These are phyloP conservation scores for Cystobasidiaceae sp. DNA, from an alignment of 1,284 basidiomycete species.

Conservation along the genomic window DNA sequence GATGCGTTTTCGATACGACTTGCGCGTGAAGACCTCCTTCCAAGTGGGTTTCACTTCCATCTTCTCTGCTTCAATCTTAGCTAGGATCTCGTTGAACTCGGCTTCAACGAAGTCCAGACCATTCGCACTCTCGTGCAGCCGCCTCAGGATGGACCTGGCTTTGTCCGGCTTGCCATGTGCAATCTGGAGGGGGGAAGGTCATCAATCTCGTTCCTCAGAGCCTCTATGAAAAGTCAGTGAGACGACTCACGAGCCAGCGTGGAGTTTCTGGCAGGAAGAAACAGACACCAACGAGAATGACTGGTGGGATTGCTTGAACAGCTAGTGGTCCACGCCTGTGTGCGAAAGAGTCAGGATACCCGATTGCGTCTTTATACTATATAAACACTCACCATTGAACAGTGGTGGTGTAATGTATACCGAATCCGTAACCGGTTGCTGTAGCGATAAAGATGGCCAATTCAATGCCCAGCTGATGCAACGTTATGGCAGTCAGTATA, in stretches of 20 bases:
- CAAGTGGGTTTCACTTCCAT: background rate
- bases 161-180: background rate
- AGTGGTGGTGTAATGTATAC: background rate
- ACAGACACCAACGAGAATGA: background rate
- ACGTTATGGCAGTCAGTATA: background rate
- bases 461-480: background rate
- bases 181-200: too few relatives aligned
- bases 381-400: background rate
- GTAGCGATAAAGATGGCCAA: background rate
- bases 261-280: background rate
- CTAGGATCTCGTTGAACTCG: background rate
- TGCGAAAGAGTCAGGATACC: background rate
- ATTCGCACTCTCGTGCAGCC: background rate
- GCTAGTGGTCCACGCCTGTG: background rate
- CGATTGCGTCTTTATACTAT: background rate
- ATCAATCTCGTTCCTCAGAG: too few relatives aligned
- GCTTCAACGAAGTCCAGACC: background rate
- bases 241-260: background rate
- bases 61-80: background rate
- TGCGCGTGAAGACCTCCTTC: background rate
- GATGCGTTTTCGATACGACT: background rate
- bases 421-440: background rate
- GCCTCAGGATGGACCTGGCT: background rate
- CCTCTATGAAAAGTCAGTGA: too few relatives aligned
- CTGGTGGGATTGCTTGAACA: background rate